A percentile compares a stretch with the other conserved stretches of the same genome.
Evolutionary conservation across 495 filamentous ascomycete genomes (phyloP).

Genomic region (Hyaloscypha bicolor): DNA sequence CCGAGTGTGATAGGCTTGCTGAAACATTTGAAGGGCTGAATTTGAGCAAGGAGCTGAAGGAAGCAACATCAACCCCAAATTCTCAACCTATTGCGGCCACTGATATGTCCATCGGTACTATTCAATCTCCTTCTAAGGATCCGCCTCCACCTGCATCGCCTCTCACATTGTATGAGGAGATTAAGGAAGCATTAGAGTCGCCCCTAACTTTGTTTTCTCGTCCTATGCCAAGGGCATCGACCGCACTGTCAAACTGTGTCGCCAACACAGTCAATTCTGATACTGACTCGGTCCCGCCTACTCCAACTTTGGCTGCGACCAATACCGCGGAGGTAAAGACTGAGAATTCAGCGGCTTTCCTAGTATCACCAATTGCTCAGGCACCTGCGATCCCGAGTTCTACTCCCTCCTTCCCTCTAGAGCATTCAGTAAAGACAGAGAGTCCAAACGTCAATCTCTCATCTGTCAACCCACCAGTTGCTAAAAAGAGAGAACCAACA

Average conservation of each 20-base stretch:
- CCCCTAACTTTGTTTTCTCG: background rate
- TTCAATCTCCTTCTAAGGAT: background rate
- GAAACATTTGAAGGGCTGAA: constrained; percentile 15
- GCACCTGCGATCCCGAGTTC: background rate
- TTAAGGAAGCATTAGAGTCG: background rate
- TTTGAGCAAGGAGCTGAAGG: background rate
- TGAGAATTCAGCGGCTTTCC: too few species aligned
- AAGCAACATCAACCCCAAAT: background rate
- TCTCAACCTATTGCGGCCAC: background rate
- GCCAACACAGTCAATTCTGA: background rate
- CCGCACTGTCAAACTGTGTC: background rate
- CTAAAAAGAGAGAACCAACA: background rate
- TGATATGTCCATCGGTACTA: background rate
- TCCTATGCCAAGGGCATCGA: background rate
- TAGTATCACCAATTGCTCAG: background rate
- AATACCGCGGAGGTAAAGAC: too few species aligned
- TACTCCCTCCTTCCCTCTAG: background rate
- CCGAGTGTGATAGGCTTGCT: constrained; percentile 20
- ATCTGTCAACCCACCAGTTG: background rate
- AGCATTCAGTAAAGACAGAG: background rate
- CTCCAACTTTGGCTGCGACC: background rate
- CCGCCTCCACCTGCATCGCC: background rate
- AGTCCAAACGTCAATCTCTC: background rate
- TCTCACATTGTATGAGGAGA: background rate
- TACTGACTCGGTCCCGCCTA: background rate